Evolutionary conservation across 2,329 filamentous ascomycete species (phyloP), one percentile per base, ranked within the genome.

Genomic region (Tolypocladium album): DNA sequence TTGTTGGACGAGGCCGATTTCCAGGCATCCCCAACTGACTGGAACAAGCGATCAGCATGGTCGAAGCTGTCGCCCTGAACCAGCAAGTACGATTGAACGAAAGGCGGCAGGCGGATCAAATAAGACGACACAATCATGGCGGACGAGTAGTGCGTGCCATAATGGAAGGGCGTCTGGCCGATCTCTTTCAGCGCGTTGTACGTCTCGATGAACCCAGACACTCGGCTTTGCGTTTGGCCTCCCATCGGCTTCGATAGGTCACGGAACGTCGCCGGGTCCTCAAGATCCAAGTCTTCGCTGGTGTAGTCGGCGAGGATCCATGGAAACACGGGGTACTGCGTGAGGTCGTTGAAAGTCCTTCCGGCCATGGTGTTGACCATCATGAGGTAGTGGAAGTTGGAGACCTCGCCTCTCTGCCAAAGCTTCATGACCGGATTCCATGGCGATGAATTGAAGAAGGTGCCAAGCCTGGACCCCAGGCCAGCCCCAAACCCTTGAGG

Each of bases 341-440:
- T 99, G 22, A 99, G 79, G 70, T 99, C 94, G 69, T 99, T 99
- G 77, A 99, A 99, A 0, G 94, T 97, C 58, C 94, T 82, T 2
- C 94, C 94, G 36, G 95, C 95, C 83, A 99, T 90, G 0, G 94
- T 97, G 70, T 99, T 99, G 69, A 99, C 87, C 62, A 97, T 86
- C 93, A 99, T 99, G 42, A 99, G 82, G 70, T 99, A 99, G 73
- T 97, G 92, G 68, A 99, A 99, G 72, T 99, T 99, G 17, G 93
- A 97, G 57, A 97, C 91, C 68, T 99, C 94, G 15, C 95, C 94
- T 70, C 87, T 88, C 61, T 94, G 83, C 94, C 94, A 99, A 71
- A 87, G 88, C 64, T 88, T 88, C 68, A 94, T 96, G 11, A 91
- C 87, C 12, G 92, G 90, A 65, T 92, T 92, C 72, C 88, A 89